Base-by-base conservation (phyloP, 306 rosid genomes). In the Cicer chorassanicum region DNA sequence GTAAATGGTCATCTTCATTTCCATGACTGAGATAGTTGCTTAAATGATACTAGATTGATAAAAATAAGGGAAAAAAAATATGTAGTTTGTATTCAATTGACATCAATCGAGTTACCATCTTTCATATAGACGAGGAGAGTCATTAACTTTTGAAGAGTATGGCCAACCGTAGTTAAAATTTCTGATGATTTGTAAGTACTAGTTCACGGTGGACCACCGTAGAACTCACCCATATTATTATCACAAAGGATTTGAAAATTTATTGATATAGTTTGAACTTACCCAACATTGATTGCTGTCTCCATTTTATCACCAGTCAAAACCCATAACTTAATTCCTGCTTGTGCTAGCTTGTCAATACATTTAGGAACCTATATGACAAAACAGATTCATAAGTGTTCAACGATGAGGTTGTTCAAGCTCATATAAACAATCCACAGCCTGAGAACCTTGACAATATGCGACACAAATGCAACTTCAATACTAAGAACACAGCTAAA, bases 291-390 rank as follows among this genome's bases (percentile, higher is more conserved):
- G 46, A 80, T 73, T 19, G 83, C 83, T 46, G 83, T 80, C 68
- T 80, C 83, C 83, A 80, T 80, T 80, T 80, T 80, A 57, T 80
- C 83, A 73, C 83, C 83, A n/a, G 83, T 80, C 64, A 80, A 49
- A 73, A 80, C 55, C 83, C 83, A 80, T 39, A 80, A 45, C 59
- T 80, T 80, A 66, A 73, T 80, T 68, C 83, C 83, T 56, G 83
- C 79, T 42, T 73, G 83, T 21, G 83, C 83, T 80, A 80, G 79
- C 63, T 73, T 80, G 65, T 80, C 83, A 24, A 80, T 80, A 75
- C 83, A 80, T 66, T 80, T 75, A 40, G 75, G 83, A 57, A 80
- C 83, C 83, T 80, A n/a, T 49, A 14, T 39, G 56, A 36, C 24
- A 66, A 59, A 66, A 10, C 55, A 14, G 12, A 74, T 39, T 65